A percentile compares a stretch with the other conserved stretches of the same genome.
These are phyloP conservation scores for Prosopis cineraria DNA, from an alignment of 306 rosid genomes.

Conservation along the genomic window DNA sequence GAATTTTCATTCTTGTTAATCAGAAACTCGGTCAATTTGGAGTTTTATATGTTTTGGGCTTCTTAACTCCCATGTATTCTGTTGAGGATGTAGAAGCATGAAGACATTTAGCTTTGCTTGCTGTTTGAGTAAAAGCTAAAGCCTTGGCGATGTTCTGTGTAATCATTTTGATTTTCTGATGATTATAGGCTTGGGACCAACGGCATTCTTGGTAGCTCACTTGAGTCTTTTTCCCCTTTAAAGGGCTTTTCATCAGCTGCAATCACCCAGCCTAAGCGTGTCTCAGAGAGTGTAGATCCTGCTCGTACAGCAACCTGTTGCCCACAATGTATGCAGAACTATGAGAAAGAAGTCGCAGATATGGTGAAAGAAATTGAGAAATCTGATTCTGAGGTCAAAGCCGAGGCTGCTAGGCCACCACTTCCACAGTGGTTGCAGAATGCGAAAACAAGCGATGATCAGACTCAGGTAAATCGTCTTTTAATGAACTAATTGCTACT, in stretches of 20 bases:
- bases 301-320: constrained; percentile 57
- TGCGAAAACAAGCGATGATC: constrained; percentile 61
- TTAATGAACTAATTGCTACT: constrained; percentile 2
- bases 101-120: constrained; percentile 22
- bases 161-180: constrained; percentile 31
- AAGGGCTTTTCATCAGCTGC: constrained; percentile 58
- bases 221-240: constrained; percentile 73
- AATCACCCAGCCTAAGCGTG: constrained; percentile 49
- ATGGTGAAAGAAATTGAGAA: constrained; percentile 61
- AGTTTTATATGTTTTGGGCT: background rate
- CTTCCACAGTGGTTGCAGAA: constrained; percentile 94
- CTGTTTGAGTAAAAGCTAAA: background rate
- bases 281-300: constrained; percentile 65
- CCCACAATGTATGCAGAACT: constrained; percentile 61
- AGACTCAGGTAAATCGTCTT: constrained; percentile 52
- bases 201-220: constrained; percentile 75
- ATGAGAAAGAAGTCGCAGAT: constrained; percentile 64
- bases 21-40: constrained; percentile 17
- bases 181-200: constrained; percentile 73
- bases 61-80: background rate
- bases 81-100: constrained; percentile 30
- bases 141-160: constrained; percentile 35
- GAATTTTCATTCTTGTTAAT: background rate
- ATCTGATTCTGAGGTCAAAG: constrained; percentile 52
- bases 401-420: constrained; percentile 49